A percentile compares a stretch with the other conserved stretches of the same genome.
Evolutionary conservation across 78 protist species (phyloP).

Genomic region (Goniomonas avonlea): DNA sequence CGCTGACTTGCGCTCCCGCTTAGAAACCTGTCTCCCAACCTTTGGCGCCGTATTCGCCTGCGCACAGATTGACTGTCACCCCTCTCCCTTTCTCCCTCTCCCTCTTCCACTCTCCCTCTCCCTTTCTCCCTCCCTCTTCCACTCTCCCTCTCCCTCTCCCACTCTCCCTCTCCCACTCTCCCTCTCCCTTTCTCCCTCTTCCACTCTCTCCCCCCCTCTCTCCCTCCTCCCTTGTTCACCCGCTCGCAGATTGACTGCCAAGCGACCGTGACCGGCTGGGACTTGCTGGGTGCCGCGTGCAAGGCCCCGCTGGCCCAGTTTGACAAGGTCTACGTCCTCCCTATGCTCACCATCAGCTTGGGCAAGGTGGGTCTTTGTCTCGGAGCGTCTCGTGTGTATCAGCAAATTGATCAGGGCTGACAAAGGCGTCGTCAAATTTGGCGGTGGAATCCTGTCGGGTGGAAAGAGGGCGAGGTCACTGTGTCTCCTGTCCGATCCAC

Average conservation of each 20-base stretch:
- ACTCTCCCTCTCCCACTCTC: no score
- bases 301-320: slow-evolving; percentile 76
- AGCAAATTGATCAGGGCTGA: no score
- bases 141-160: not conserved
- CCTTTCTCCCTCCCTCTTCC: not conserved
- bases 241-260: slow-evolving; percentile 12
- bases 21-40: no score
- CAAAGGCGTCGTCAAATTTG: slow-evolving; percentile 82
- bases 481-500: not conserved
- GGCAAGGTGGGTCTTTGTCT: slow-evolving; percentile 86
- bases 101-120: not conserved
- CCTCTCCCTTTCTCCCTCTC: not conserved
- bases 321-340: slow-evolving; percentile 76
- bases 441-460: not conserved
- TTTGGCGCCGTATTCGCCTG: no score
- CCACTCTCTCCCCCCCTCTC: no score
- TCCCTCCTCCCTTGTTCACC: not conserved
- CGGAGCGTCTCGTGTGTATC: no score
- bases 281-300: slow-evolving; percentile 78
- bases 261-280: slow-evolving; percentile 59
- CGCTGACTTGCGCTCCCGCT: no score
- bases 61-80: not conserved
- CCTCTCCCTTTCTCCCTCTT: not conserved
- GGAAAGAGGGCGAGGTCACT: slow-evolving; percentile 32
- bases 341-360: slow-evolving; percentile 80